A percentile compares a stretch with the other conserved stretches of the same genome.
Conservation (phyloP, 768 basidiomycete species). For the Royoungia palumana region DNA sequence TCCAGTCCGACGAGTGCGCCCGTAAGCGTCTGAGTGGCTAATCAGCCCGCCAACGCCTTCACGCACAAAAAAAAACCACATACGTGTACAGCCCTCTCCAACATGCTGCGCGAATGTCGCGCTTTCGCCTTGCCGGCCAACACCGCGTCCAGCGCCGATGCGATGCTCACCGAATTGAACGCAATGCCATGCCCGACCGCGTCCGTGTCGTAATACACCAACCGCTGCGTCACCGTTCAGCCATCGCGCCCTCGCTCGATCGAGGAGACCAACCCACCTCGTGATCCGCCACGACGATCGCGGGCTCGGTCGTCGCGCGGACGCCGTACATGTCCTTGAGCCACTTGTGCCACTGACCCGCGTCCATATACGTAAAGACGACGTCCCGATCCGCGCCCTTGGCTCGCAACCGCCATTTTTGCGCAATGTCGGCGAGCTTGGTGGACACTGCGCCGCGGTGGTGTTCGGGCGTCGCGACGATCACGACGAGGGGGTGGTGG, state of each 20-base stretch:
- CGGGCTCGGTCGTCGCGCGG: constrained; percentile 27
- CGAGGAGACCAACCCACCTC: constrained; percentile 38
- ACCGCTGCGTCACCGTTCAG: constrained; percentile 38
- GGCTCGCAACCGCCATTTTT: constrained; percentile 50
- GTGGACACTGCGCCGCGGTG: constrained; percentile 42
- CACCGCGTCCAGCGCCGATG: constrained; percentile 68
- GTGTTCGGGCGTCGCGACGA: constrained; percentile 49
- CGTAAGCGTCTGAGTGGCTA: constrained; percentile 23
- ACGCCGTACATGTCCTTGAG: constrained; percentile 90
- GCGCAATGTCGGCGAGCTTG: constrained; percentile 49
- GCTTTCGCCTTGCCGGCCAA: constrained; percentile 45
- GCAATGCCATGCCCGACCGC: constrained; percentile 50
- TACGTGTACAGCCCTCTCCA: constrained; percentile 68
- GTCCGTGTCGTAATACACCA: constrained; percentile 77
- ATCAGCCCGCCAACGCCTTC: too few species aligned
- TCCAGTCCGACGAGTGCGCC: constrained; percentile 8
- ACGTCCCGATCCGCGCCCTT: constrained; percentile 44
- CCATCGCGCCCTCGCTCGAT: too few species aligned
- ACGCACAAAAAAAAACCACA: constrained; percentile 30
- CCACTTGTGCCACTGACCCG: constrained; percentile 80
- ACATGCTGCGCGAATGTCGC: constrained; percentile 65
- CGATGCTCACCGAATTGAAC: constrained; percentile 55
- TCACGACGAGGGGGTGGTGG: constrained; percentile 71
- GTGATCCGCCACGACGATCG: constrained; percentile 79
- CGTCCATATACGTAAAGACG: constrained; percentile 90